Percentiles rank a stretch among this genome's conserved stretches.
Evolutionary conservation across 768 basidiomycete genomes (phyloP).

Genomic region (Pisolithus tinctorius): DNA sequence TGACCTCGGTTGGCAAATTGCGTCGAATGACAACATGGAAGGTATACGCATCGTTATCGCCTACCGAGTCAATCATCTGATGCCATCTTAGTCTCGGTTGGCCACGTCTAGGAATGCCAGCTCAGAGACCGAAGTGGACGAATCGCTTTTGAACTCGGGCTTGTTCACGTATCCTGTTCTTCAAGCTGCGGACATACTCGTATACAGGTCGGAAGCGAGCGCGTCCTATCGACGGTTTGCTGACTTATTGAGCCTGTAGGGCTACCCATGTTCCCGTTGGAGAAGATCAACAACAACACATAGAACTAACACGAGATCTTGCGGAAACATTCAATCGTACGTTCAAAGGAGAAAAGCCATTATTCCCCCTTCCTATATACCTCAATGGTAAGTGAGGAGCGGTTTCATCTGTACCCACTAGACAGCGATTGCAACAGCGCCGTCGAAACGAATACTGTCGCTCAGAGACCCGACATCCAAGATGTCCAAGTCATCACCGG

Average conservation of each 20-base stretch:
- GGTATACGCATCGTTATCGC: conserved; percentile 33
- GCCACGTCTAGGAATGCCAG: conserved; percentile 68
- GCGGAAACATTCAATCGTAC: conserved; percentile 77
- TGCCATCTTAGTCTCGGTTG: conserved; percentile 53
- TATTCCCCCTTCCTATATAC: conserved; percentile 70
- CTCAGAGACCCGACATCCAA: conserved; percentile 80
- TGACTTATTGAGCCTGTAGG: conserved; percentile 30
- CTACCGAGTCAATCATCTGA: not conserved
- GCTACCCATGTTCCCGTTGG: conserved; percentile 94
- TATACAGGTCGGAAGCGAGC: conserved; percentile 56
- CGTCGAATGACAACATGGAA: conserved; percentile 97
- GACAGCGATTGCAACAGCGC: conserved; percentile 40
- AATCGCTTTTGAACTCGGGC: conserved; percentile 76
- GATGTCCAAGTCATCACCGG: conserved; percentile 92
- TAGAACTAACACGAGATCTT: conserved; percentile 81
- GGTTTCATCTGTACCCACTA: not conserved
- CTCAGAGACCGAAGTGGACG: conserved; percentile 72
- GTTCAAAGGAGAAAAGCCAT: conserved; percentile 37
- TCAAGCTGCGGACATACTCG: conserved; percentile 88
- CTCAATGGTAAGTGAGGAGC: conserved; percentile 56
- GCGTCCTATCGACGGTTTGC: not conserved
- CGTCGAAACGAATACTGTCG: conserved; percentile 77
- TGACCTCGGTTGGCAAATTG: conserved; percentile 76
- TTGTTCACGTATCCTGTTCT: conserved; percentile 90
- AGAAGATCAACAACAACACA: conserved; percentile 92